Evolutionary conservation across 1,139 yeast genomes (phyloP).

Genomic region (Candida smagusa): DNA sequence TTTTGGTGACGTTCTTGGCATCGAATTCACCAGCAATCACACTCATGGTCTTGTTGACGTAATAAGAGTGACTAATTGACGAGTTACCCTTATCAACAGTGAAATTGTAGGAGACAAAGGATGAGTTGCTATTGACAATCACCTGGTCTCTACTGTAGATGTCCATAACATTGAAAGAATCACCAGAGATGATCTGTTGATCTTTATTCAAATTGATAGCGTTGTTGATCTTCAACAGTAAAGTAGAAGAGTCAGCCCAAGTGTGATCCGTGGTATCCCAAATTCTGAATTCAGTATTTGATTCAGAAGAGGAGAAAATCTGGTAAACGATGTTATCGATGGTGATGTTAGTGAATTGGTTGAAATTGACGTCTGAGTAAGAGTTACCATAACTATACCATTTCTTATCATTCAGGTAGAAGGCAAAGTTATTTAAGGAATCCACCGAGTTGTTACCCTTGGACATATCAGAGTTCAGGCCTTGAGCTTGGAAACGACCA

Average conservation of each 20-base stretch:
- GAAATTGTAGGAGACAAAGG: conserved; percentile 24
- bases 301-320: conserved; percentile 28
- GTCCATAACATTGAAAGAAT: conserved; percentile 39
- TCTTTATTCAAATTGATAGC: conserved; percentile 23
- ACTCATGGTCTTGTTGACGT: conserved; percentile 48
- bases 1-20: conserved; percentile 18
- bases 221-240: conserved; percentile 33
- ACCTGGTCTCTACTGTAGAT: conserved; percentile 31
- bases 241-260: conserved; percentile 33
- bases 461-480: conserved; percentile 25
- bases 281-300: conserved; percentile 19
- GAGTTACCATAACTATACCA: conserved; percentile 43
- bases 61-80: conserved; percentile 35
- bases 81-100: conserved; percentile 28
- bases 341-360: conserved; percentile 34
- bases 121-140: conserved; percentile 18
- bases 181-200: conserved; percentile 38
- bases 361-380: conserved; percentile 20
- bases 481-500: conserved; percentile 31
- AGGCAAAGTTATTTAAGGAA: conserved; percentile 35
- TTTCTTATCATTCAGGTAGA: conserved; percentile 19
- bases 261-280: conserved; percentile 40
- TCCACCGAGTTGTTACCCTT: conserved; percentile 25
- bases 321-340: conserved; percentile 34
- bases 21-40: conserved; percentile 51